Evolutionary conservation across 345 rosid species (phyloP).

Genomic region (Salix suchowensis): DNA sequence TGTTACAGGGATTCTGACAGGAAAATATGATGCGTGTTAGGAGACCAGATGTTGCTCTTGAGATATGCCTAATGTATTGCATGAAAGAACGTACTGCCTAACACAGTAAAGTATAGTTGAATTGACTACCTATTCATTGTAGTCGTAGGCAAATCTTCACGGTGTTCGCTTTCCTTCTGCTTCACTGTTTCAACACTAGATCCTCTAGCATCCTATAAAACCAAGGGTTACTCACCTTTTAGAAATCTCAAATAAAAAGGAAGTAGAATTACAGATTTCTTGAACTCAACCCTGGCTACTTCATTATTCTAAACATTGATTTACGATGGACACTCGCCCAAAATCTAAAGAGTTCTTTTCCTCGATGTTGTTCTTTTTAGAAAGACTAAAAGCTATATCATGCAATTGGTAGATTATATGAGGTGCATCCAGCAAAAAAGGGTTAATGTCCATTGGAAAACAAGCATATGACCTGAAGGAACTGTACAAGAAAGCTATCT

Average conservation of each 20-base stretch:
- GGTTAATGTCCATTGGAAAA: conserved; percentile 7
- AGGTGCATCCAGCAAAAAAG: not conserved
- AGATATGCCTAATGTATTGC: not conserved
- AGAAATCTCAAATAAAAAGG: not conserved
- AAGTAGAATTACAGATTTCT: not conserved
- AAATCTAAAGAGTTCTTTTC: not conserved
- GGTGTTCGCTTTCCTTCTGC: conserved; percentile 60
- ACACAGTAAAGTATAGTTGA: not conserved
- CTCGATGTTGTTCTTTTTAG: not conserved
- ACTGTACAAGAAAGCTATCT: not conserved
- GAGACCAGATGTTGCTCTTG: not conserved
- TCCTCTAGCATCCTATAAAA: conserved; percentile 59
- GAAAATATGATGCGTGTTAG: not conserved
- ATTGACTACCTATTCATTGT: conserved; percentile 51
- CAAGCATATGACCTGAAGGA: not conserved
- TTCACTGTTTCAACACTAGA: conserved; percentile 44
- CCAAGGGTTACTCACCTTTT: not conserved
- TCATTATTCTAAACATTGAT: not conserved
- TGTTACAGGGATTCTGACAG: conserved; percentile 57
- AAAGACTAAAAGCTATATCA: not conserved
- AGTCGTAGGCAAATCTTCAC: conserved; percentile 54
- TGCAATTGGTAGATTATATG: not conserved
- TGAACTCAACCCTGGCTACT: not conserved
- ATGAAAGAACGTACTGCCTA: not conserved
- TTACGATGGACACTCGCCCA: not conserved